Evolutionary conservation across 2,329 filamentous ascomycete genomes (phyloP).

Genomic region (Ophiostoma perfectum): DNA sequence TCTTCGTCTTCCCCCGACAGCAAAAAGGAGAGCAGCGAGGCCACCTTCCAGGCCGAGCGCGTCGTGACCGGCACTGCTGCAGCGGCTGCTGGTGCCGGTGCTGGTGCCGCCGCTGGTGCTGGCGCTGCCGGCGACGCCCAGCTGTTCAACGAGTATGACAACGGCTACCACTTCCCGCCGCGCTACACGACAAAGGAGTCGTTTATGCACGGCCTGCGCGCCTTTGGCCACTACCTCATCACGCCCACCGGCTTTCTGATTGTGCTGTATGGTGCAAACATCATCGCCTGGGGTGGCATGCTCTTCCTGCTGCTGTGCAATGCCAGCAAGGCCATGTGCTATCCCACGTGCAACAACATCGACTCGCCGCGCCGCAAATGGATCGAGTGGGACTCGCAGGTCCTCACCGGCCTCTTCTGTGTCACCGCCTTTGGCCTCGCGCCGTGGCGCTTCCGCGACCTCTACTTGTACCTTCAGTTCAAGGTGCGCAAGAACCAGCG

Average conservation of each 20-base stretch:
- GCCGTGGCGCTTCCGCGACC: conserved; percentile 77
- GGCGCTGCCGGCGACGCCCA: not conserved
- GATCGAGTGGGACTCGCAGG: conserved; percentile 81
- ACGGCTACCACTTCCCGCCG: conserved; percentile 61
- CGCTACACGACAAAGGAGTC: conserved; percentile 56
- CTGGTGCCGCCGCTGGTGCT: not conserved
- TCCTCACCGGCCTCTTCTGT: conserved; percentile 79
- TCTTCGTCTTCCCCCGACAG: conserved; percentile 1
- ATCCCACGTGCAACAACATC: conserved; percentile 63
- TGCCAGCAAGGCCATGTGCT: conserved; percentile 59
- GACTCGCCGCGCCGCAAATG: conserved; percentile 72
- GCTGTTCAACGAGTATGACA: conserved; percentile 43
- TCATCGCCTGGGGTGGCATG: conserved; percentile 89
- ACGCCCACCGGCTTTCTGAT: conserved; percentile 73
- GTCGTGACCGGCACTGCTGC: not conserved
- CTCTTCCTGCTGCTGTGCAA: conserved; percentile 79
- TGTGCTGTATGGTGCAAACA: conserved; percentile 72
- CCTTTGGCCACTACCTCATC: conserved; percentile 66
- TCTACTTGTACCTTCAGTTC: conserved; percentile 66
- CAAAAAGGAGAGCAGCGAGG: not conserved
- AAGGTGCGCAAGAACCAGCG: conserved; percentile 45
- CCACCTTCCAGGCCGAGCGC: not conserved
- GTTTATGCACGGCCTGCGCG: conserved; percentile 50
- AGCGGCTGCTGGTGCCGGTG: not conserved
- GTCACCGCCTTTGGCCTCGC: conserved; percentile 79